Evolutionary conservation across 495 filamentous ascomycete species (phyloP), one percentile per base, ranked within the genome.

Genomic region (Staphylotrichum tortipilum): DNA sequence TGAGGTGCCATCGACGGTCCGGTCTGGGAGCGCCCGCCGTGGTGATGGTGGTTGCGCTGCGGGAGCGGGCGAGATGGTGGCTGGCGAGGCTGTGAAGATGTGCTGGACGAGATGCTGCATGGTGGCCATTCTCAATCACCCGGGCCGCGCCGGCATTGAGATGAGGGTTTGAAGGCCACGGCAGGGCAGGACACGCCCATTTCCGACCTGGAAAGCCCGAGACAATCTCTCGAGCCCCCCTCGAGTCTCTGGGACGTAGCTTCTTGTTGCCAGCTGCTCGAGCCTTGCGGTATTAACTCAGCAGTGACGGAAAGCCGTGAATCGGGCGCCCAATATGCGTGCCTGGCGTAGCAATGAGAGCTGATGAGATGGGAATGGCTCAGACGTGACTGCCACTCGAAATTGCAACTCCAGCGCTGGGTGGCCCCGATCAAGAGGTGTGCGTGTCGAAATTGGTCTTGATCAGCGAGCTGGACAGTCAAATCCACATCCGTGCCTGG

Each of bases 1-100:
- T 4, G 80, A 84, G 9, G 78, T 78, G 56, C 83, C 78, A 4
- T 78, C 84, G 10, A 95, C 80, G 38, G 81, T 76, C 28, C 75
- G 77, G 18, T 84, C 75, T 18, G 92, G 92, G 30, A 95, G 67
- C 23, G 64, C 53, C 9, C 64, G 63, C 21, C 65, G 60, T 46
- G 29, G 21, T 8, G 49, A 34, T 7, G 55, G 28, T 10, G 53
- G 19, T 4, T 36, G 50, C 3, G 47, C 7, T n/a, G 48, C 17
- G 8, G 26, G 4, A 12, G 6, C 9, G 0, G 58, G 51, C 12
- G 55, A 45, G 17, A 56, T 44, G 7, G 53, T 38, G 14, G 45
- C 34, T 11, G 59, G 59, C 1, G 59, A 62, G 12, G 55, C 47
- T 10, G 55, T 55, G 23, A 62, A 49, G 7, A 47, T 26, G 15